Evolutionary conservation across 177 flowering plant species (phyloP).

Genomic region (Vitis hybrid): DNA sequence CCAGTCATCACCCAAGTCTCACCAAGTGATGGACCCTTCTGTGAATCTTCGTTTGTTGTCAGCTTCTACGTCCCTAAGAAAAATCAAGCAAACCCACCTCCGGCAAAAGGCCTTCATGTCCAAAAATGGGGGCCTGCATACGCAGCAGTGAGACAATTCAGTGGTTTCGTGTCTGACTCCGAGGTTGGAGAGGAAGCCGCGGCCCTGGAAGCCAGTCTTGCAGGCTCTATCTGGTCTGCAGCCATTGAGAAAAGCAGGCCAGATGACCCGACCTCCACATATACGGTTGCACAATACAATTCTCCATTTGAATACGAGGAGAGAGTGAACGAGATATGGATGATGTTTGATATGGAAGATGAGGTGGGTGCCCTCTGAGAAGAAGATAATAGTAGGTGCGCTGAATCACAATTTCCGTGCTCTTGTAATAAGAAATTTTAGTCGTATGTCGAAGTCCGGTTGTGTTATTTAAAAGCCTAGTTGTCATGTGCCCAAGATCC

Average conservation of each 20-base stretch:
- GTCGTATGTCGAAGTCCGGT: too few relatives aligned
- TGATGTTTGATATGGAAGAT: constrained; percentile 52
- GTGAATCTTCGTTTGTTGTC: constrained; percentile 68
- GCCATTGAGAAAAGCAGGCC: constrained; percentile 46
- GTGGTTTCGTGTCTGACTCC: constrained; percentile 65
- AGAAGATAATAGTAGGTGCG: neutral
- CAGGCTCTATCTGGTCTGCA: constrained; percentile 54
- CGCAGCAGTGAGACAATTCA: constrained; percentile 76
- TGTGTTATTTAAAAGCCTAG: too few relatives aligned
- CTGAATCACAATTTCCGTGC: too few relatives aligned
- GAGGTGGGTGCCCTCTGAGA: constrained; percentile 1
- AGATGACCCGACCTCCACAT: constrained; percentile 31
- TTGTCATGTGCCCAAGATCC: too few relatives aligned
- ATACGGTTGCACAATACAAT: constrained; percentile 85
- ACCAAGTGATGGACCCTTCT: constrained; percentile 88
- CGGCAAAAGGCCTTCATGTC: constrained; percentile 63
- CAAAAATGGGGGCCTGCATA: constrained; percentile 62
- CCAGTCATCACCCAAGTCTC: constrained; percentile 76
- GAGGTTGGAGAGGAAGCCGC: constrained; percentile 73
- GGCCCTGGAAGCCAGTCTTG: constrained; percentile 56
- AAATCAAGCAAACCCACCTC: constrained; percentile 77
- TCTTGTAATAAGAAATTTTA: too few relatives aligned
- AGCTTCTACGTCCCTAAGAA: constrained; percentile 79
- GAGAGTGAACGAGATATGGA: constrained; percentile 92
- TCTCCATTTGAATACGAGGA: constrained; percentile 76